These are phyloP conservation scores for Dothistroma pini DNA, from an alignment of 2,329 filamentous ascomycete species.

Conservation along the genomic window DNA sequence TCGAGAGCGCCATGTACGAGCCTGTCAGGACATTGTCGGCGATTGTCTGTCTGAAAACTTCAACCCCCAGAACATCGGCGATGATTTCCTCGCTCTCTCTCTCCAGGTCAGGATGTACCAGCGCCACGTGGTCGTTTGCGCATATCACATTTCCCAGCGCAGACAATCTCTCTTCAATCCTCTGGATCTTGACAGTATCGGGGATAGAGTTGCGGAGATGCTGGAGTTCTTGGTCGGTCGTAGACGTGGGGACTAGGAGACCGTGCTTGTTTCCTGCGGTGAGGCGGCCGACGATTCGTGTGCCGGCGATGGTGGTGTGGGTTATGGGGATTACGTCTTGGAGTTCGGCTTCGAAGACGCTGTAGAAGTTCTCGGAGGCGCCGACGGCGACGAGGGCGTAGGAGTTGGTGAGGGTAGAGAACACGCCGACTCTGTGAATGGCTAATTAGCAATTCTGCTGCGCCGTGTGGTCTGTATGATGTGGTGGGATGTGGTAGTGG, in stretches of 20 bases:
- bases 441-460: conserved; percentile 1
- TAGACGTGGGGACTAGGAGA: conserved; percentile 90
- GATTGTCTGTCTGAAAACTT: conserved; percentile 90
- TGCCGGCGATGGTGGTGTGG: conserved; percentile 93
- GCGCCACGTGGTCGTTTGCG: conserved; percentile 92
- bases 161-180: conserved; percentile 94
- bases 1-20: conserved; percentile 93
- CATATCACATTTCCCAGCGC: conserved; percentile 97
- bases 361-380: conserved; percentile 98
- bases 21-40: conserved; percentile 96
- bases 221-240: conserved; percentile 96
- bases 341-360: conserved; percentile 95
- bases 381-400: conserved; percentile 93
- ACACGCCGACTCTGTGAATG: conserved; percentile 80
- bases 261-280: conserved; percentile 97
- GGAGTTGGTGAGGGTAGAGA: conserved; percentile 93
- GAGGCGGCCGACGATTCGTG: conserved; percentile 90
- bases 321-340: conserved; percentile 97
- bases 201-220: conserved; percentile 94
- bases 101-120: conserved; percentile 94
- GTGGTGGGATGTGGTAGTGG: conserved; percentile 6
- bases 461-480: conserved; percentile 5
- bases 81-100: conserved; percentile 98
- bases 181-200: conserved; percentile 87
- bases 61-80: conserved; percentile 84